Conservation (phyloP, 352 stramenopile species). For the Phytophthora sojae region DNA sequence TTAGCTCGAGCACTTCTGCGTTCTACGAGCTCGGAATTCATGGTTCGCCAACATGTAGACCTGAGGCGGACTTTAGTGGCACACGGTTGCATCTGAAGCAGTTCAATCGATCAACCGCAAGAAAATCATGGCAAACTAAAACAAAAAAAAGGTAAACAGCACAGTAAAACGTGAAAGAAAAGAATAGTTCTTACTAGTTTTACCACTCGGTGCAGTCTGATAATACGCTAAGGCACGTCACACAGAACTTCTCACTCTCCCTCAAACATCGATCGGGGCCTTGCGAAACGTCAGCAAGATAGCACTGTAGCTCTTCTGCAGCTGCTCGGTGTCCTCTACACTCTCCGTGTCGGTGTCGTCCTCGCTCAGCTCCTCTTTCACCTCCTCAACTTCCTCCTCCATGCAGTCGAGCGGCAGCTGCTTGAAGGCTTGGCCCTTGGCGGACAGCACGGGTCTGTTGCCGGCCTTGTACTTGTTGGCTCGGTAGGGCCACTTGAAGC, state of each 20-base stretch:
- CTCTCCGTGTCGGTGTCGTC: background rate
- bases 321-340: background rate
- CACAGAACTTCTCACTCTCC: background rate
- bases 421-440: constrained; percentile 46
- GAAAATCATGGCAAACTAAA: no score
- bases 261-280: background rate
- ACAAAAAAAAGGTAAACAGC: no score
- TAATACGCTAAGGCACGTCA: background rate
- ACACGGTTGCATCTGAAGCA: no score
- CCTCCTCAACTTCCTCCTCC: background rate
- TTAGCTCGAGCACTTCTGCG: no score
- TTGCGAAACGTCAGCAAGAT: background rate
- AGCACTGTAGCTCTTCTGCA: background rate
- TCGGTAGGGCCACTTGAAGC: constrained; percentile 68
- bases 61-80: no score
- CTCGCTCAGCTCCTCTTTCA: background rate
- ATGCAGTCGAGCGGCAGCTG: constrained; percentile 52
- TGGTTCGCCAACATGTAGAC: no score
- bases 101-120: no score
- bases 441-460: constrained; percentile 23
- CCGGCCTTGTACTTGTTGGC: constrained; percentile 55
- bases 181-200: background rate
- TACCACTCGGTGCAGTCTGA: background rate
- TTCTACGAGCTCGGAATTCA: no score
- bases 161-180: no score